Conservation (phyloP, 208 protist genomes). For the Phytomonas serpens region DNA sequence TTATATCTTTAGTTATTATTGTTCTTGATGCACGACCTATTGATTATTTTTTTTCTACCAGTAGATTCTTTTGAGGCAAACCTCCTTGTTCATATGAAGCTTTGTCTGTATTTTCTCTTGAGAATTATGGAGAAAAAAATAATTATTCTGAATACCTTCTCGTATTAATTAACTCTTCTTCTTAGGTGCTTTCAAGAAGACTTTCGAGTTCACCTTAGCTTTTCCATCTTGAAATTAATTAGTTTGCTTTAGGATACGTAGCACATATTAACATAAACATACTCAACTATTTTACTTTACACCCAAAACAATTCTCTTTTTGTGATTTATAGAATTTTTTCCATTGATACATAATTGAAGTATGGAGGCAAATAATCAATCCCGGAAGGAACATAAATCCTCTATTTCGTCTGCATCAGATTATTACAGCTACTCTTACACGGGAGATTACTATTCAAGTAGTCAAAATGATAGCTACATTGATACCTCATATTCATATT, state of each 20-base stretch:
- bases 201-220: neutral
- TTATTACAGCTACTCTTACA: slow-evolving; percentile 29
- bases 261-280: neutral
- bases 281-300: neutral
- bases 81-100: neutral
- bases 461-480: neutral
- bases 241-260: neutral
- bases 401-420: neutral
- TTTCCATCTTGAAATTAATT: neutral
- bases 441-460: slow-evolving; percentile 5
- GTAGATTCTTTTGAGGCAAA: neutral
- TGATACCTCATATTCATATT: slow-evolving; percentile 15
- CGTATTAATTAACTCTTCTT: neutral
- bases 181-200: neutral
- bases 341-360: neutral
- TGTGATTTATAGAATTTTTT: slow-evolving; percentile 9
- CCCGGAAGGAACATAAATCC: neutral
- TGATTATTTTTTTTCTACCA: neutral
- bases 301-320: neutral
- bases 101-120: neutral
- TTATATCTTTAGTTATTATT: neutral
- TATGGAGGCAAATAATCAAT: neutral
- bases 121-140: neutral
- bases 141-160: neutral
- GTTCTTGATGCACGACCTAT: neutral